Evolutionary conservation across 495 filamentous ascomycete genomes (phyloP).

Genomic region (Aspergillus indologenus): DNA sequence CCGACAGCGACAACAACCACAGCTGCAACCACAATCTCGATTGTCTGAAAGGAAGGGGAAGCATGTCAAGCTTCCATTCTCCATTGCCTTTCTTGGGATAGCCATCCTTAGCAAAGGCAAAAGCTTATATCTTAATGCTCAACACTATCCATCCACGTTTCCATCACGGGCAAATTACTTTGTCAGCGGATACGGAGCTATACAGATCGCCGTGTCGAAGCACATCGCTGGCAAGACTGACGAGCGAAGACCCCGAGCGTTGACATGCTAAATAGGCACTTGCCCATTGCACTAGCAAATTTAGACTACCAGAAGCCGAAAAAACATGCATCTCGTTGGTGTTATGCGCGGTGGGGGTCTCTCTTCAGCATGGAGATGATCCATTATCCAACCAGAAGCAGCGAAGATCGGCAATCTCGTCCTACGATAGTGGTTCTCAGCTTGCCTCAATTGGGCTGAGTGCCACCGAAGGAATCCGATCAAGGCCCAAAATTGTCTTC

Average conservation of each 20-base stretch:
- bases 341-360: background rate
- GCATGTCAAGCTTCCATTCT: no score
- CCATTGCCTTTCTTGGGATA: no score
- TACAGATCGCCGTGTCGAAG: background rate
- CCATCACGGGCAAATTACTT: background rate
- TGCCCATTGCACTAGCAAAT: background rate
- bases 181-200: background rate
- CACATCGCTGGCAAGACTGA: background rate
- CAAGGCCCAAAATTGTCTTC: background rate
- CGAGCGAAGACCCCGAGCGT: background rate
- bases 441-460: slow-evolving; percentile 1
- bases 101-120: background rate
- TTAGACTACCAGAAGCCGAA: background rate
- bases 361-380: background rate
- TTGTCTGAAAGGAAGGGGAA: no score
- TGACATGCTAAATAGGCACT: background rate
- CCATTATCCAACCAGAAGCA: background rate
- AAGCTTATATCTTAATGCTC: background rate
- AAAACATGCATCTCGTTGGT: background rate
- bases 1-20: background rate
- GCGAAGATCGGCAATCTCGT: slow-evolving; percentile 1
- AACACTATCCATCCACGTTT: no score
- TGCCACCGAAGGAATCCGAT: background rate
- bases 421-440: slow-evolving; percentile 1
- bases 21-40: no score